Conservation (phyloP, 257 asterid genomes). For the Lycium barbarum region DNA sequence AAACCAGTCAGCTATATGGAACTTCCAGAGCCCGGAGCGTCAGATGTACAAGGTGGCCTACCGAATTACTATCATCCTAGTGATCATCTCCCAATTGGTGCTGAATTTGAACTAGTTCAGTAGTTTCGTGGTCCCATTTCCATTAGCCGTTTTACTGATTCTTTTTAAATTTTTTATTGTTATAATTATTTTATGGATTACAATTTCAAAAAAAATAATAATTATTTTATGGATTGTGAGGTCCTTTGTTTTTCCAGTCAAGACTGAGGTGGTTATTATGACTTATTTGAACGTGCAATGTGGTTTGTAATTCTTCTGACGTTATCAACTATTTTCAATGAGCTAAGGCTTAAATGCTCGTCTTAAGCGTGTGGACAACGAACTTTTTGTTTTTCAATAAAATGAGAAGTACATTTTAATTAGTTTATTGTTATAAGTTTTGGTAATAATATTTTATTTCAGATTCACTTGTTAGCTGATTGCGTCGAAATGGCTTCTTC, state of each 20-base stretch:
- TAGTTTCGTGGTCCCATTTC: not conserved
- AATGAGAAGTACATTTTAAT: not conserved
- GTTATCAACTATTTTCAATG: not conserved
- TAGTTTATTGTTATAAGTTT: not conserved
- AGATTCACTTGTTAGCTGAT: not conserved
- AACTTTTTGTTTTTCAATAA: not conserved
- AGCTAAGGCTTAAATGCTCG: not conserved
- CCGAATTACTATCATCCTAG: slow-evolving; percentile 92
- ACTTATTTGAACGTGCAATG: not conserved
- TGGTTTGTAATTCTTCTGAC: not conserved
- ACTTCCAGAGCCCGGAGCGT: slow-evolving; percentile 67
- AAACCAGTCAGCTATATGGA: slow-evolving; percentile 77
- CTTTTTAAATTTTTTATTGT: no score
- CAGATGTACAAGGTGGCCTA: slow-evolving; percentile 74
- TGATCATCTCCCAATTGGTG: slow-evolving; percentile 94
- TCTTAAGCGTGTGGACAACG: not conserved
- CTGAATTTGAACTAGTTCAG: slow-evolving; percentile 72
- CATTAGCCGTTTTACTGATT: not conserved
- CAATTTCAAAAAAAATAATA: no score
- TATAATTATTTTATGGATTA: not conserved
- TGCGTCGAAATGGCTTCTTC: not conserved
- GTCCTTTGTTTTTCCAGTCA: not conserved
- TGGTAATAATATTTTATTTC: not conserved
- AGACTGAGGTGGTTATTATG: not conserved
- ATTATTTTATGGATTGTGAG: not conserved